These are phyloP conservation scores for Macrolepiota albuminosa DNA, from an alignment of 768 basidiomycete genomes.

Conservation along the genomic window DNA sequence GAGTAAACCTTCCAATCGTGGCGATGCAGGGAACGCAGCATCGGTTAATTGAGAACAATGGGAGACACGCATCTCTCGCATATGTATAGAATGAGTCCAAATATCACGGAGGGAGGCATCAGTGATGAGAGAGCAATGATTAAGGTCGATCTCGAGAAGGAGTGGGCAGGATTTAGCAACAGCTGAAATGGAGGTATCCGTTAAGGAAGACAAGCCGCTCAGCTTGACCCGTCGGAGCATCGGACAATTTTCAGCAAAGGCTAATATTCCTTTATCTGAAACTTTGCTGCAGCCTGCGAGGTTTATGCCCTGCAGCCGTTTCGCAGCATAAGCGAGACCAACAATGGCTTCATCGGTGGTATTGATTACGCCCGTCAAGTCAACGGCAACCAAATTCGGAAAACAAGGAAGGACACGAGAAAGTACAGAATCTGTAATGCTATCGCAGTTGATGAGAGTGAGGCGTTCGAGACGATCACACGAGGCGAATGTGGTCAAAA, in stretches of 20 bases:
- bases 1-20: slow-evolving; percentile 31
- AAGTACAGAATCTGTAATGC: slow-evolving; percentile 62
- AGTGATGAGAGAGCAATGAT: slow-evolving; percentile 74
- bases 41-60: slow-evolving; percentile 78
- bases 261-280: slow-evolving; percentile 71
- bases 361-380: slow-evolving; percentile 68
- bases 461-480: slow-evolving; percentile 86
- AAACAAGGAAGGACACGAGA: slow-evolving; percentile 61
- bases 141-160: slow-evolving; percentile 92
- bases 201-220: slow-evolving; percentile 68
- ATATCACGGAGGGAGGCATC: slow-evolving; percentile 77
- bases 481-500: slow-evolving; percentile 62
- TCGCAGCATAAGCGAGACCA: slow-evolving; percentile 65
- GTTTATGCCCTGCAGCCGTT: slow-evolving; percentile 87
- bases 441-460: slow-evolving; percentile 76
- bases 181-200: slow-evolving; percentile 70
- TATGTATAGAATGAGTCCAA: slow-evolving; percentile 73
- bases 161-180: slow-evolving; percentile 78
- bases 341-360: slow-evolving; percentile 70
- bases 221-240: slow-evolving; percentile 88
- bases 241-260: slow-evolving; percentile 70
- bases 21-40: slow-evolving; percentile 76
- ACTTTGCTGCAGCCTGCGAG: slow-evolving; percentile 78
- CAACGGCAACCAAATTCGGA: slow-evolving; percentile 79
- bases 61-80: slow-evolving; percentile 89